Evolutionary conservation across 2,329 filamentous ascomycete species (phyloP).

Genomic region (Dothistroma septosporum): DNA sequence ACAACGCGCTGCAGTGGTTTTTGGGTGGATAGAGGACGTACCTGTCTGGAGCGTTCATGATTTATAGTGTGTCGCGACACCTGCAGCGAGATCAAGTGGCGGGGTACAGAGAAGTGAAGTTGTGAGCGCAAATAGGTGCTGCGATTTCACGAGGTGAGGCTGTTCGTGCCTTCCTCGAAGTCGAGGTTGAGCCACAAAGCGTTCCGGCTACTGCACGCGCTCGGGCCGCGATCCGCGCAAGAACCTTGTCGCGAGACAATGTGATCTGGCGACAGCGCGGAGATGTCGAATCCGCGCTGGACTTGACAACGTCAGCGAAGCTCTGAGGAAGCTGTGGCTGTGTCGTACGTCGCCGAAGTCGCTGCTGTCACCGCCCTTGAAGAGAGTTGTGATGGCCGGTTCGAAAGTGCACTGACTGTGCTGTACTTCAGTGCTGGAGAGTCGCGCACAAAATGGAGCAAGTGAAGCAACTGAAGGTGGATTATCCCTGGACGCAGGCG

Average conservation of each 20-base stretch:
- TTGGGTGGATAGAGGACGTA: slow-evolving; percentile 33
- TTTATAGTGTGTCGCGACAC: slow-evolving; percentile 21
- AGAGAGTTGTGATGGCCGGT: not conserved
- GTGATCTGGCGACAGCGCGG: not conserved
- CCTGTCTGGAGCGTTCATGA: slow-evolving; percentile 55
- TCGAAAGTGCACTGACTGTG: no score
- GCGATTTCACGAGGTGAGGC: not conserved
- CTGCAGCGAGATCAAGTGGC: not conserved
- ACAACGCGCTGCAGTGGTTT: slow-evolving; percentile 2
- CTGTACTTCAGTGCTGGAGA: not conserved
- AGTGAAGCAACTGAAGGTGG: slow-evolving; percentile 27
- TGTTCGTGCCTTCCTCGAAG: not conserved
- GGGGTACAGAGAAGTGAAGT: not conserved
- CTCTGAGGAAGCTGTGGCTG: not conserved
- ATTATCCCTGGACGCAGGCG: slow-evolving; percentile 56
- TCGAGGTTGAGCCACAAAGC: slow-evolving; percentile 4
- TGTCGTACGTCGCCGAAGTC: slow-evolving; percentile 11
- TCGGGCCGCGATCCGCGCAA: not conserved
- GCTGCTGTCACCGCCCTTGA: not conserved
- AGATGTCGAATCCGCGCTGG: not conserved
- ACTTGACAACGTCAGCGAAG: slow-evolving; percentile 1
- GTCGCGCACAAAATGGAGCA: slow-evolving; percentile 18
- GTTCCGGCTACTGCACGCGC: slow-evolving; percentile 1
- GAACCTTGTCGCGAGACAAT: not conserved
- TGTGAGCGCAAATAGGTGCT: not conserved